Evolutionary conservation across 176 grass and related monocot species (phyloP).

Genomic region (Guadua angustifolia): DNA sequence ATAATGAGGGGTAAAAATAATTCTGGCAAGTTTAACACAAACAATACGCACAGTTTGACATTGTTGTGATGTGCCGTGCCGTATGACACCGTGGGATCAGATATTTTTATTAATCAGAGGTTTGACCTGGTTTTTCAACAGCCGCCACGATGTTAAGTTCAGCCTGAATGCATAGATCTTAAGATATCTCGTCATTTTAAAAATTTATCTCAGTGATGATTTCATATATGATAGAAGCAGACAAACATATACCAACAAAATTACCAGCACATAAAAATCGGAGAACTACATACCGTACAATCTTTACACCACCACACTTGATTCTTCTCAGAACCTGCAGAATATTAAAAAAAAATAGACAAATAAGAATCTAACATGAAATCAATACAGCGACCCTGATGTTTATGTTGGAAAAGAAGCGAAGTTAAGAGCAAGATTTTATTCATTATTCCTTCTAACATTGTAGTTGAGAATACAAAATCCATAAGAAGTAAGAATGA

Average conservation of each 20-base stretch:
- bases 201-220: background rate
- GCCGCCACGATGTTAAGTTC: background rate
- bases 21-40: conserved; percentile 9
- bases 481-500: too few species aligned
- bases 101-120: background rate
- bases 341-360: conserved; percentile 35
- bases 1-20: background rate
- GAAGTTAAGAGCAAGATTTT: too few species aligned
- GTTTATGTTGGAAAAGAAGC: too few species aligned
- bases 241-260: conserved; percentile 18
- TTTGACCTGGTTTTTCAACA: background rate
- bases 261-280: background rate
- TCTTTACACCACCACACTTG: conserved; percentile 41
- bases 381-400: background rate
- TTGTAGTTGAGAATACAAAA: too few species aligned
- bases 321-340: conserved; percentile 68
- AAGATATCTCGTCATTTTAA: background rate
- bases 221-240: background rate
- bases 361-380: conserved; percentile 8
- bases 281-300: conserved; percentile 29
- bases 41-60: background rate
- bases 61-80: background rate
- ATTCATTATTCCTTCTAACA: too few species aligned
- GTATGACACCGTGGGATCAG: background rate
- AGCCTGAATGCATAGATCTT: background rate